Evolutionary conservation across 371 early-diverging fungal species (phyloP).

Genomic region (Phascolomyces articulosus): DNA sequence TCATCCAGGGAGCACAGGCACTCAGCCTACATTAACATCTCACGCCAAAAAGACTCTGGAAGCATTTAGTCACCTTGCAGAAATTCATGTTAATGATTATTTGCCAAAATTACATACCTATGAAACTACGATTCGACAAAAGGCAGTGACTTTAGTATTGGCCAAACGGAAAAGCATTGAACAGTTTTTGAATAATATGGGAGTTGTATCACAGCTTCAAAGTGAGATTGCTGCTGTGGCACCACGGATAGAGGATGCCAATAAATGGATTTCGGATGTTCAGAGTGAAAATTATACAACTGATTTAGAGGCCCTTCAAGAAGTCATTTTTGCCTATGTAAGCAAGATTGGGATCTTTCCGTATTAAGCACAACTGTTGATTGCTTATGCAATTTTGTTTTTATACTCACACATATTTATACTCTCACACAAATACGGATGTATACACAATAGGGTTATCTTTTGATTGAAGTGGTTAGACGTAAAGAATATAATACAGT

Average conservation of each 20-base stretch:
- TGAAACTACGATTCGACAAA: conserved; percentile 41
- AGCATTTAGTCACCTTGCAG: conserved; percentile 63
- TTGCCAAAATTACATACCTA: conserved; percentile 46
- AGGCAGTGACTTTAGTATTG: conserved; percentile 22
- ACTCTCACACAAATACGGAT: too few species aligned
- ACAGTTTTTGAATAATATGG: conserved; percentile 36
- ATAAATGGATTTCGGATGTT: conserved; percentile 26
- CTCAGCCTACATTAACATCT: conserved; percentile 3
- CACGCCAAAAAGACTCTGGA: conserved; percentile 49
- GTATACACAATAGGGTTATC: conserved; percentile 63
- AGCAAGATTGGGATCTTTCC: background rate
- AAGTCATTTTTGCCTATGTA: conserved; percentile 46
- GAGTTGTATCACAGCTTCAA: conserved; percentile 50
- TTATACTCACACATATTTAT: too few species aligned
- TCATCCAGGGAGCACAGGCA: background rate
- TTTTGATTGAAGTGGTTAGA: conserved; percentile 74
- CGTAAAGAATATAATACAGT: conserved; percentile 67
- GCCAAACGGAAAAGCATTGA: conserved; percentile 44
- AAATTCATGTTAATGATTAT: conserved; percentile 68
- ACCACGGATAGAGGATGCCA: conserved; percentile 33
- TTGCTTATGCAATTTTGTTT: conserved; percentile 38
- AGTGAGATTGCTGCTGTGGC: conserved; percentile 45
- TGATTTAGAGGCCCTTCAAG: conserved; percentile 29
- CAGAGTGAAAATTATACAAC: conserved; percentile 19
- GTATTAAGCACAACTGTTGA: too few species aligned